Conservation (phyloP, 371 early-diverging fungal genomes). For the Mortierella sp. region DNA sequence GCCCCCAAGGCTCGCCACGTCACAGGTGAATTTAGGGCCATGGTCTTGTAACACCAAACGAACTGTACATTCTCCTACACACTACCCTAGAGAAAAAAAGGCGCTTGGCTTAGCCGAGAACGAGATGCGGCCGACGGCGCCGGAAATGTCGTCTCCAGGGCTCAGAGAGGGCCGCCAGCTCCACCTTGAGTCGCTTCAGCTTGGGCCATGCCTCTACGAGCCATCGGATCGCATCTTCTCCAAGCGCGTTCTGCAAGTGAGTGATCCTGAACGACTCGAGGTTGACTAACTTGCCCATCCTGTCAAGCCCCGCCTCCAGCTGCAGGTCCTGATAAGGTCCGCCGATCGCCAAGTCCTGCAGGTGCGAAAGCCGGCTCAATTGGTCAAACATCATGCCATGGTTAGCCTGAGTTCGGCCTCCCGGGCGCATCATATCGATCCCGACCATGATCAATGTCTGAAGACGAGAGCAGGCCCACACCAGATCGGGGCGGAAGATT, state of each 20-base stretch:
- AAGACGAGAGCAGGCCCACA: constrained; percentile 32
- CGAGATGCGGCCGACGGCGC: constrained; percentile 43
- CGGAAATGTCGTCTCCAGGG: constrained; percentile 53
- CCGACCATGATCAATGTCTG: constrained; percentile 43
- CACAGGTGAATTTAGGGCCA: neutral
- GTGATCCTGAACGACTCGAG: constrained; percentile 42
- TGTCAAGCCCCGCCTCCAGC: constrained; percentile 36
- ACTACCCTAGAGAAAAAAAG: neutral
- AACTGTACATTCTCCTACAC: no score
- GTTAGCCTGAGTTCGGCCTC: constrained; percentile 11
- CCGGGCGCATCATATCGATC: constrained; percentile 39
- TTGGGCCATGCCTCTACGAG: constrained; percentile 51
- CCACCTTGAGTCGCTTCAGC: constrained; percentile 46
- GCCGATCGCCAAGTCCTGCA: constrained; percentile 48
- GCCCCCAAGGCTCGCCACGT: constrained; percentile 16
- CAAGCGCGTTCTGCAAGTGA: constrained; percentile 29
- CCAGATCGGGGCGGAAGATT: constrained; percentile 24
- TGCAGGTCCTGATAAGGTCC: constrained; percentile 25
- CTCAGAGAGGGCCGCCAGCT: constrained; percentile 26
- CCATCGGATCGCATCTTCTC: constrained; percentile 57
- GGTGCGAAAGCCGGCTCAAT: constrained; percentile 30
- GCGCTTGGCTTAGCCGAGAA: constrained; percentile 19
- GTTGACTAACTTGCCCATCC: constrained; percentile 26
- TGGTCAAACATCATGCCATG: constrained; percentile 50
- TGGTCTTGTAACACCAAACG: neutral